Evolutionary conservation across 2,329 filamentous ascomycete species (phyloP), one percentile per base, ranked within the genome.

Genomic region (Sphaerulina musiva): DNA sequence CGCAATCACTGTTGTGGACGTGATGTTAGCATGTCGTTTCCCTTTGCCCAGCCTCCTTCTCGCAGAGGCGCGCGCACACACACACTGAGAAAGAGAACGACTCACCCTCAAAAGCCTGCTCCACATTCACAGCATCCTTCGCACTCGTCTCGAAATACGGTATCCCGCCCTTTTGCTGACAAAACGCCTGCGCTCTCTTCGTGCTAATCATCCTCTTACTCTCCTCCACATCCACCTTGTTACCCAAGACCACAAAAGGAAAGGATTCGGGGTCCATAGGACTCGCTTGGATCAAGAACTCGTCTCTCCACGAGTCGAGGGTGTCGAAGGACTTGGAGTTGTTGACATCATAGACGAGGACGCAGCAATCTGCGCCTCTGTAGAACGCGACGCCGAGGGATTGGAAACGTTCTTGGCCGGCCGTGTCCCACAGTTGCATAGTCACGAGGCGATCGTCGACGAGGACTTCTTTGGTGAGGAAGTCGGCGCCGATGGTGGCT

Each of bases 351-450:
- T 93, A 97, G 49, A 97, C 92, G 51, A 98, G 79, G 56, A 97
- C 92, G 71, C 93, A 97, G 81, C 92, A 97, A 77, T 98, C 92
- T 64, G 93, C 92, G 60, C 92, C 92, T 60, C 92, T 83, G 76
- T 98, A 98, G 76, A 98, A 98, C 46, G 92, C 93, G 43, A 98
- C 92, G 51, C 93, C 92, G 64, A 98, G 79, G 38, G 91, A 96
- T 74, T 98, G 92, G 74, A 98, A 98, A 59, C 92, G 86, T 74
- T 98, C 92, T 73, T 98, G 92, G 31, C 92, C 92, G 17, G 92
- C 92, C 2, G 92, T 98, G 71, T 98, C 92, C 92, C 92, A 98
- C 36, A 98, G 86, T 86, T 97, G 93, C 90, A 98, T 97, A 36
- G 93, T 98, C 62, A 98, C 93, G 69, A 97, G 83, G 70, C 92